Percentiles rank a stretch among this genome's conserved stretches.
Evolutionary conservation across 1,284 basidiomycete genomes (phyloP).

Genomic region (Sporisorium sorghi): DNA sequence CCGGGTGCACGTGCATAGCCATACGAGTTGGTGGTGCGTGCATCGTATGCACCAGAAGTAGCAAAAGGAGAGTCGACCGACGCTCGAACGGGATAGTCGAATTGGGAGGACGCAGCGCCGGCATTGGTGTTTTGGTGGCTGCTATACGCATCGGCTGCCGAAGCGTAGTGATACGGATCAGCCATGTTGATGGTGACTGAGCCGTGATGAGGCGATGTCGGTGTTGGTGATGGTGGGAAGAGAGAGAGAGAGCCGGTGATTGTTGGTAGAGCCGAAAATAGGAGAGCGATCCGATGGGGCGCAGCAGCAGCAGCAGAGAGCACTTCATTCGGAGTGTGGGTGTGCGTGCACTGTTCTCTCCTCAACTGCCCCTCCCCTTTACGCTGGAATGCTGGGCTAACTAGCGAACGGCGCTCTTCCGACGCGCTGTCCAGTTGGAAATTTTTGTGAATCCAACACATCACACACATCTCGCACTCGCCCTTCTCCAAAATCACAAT

Average conservation of each 20-base stretch:
- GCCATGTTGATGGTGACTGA: conserved; percentile 18
- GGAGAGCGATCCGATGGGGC: neutral
- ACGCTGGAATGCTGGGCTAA: neutral
- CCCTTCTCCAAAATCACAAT: neutral
- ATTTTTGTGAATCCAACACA: conserved; percentile 19
- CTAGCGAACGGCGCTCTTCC: conserved; percentile 22
- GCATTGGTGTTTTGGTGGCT: neutral
- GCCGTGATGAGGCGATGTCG: conserved; percentile 1
- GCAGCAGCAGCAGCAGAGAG: neutral
- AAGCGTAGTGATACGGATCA: conserved; percentile 34
- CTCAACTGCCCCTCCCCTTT: neutral
- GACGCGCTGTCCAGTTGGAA: conserved; percentile 9
- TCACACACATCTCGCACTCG: no score
- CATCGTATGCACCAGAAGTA: conserved; percentile 21
- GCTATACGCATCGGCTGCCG: conserved; percentile 47
- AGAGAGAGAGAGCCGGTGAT: no score
- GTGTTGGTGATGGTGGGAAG: conserved; percentile 5
- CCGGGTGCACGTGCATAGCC: conserved; percentile 32
- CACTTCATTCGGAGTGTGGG: neutral
- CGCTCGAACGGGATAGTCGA: conserved; percentile 39
- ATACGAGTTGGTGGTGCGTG: conserved; percentile 30
- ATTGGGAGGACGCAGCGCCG: no score
- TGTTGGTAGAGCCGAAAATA: no score
- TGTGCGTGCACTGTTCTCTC: neutral
- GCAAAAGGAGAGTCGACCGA: conserved; percentile 22